Evolutionary conservation across 169 alveolate genomes (phyloP).

Genomic region (Plasmodium adleri): DNA sequence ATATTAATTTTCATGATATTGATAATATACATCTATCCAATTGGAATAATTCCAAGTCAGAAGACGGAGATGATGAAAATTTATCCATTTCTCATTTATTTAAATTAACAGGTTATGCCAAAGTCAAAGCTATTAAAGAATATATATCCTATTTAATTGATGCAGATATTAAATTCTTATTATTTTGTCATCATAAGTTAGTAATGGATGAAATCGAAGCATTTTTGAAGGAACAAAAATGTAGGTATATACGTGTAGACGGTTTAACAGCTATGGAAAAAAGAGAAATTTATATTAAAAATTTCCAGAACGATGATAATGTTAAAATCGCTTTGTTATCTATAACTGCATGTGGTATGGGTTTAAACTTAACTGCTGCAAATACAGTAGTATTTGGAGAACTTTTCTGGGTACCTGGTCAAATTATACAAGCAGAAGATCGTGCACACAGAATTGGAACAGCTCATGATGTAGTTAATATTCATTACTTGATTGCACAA

Average conservation of each 20-base stretch:
- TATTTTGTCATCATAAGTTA: slow-evolving; percentile 96
- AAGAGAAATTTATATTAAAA: slow-evolving; percentile 92
- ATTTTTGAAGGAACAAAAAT: slow-evolving; percentile 80
- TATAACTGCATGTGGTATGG: slow-evolving; percentile 96
- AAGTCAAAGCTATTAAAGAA: slow-evolving; percentile 92
- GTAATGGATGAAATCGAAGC: slow-evolving; percentile 93
- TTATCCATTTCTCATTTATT: slow-evolving; percentile 85
- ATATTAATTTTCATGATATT: slow-evolving; percentile 15
- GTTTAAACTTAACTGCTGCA: slow-evolving; percentile 96
- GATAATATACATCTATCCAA: slow-evolving; percentile 16
- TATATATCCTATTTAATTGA: slow-evolving; percentile 93
- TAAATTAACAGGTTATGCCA: slow-evolving; percentile 95
- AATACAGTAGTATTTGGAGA: slow-evolving; percentile 98
- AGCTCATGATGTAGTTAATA: slow-evolving; percentile 83
- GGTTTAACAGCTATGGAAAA: slow-evolving; percentile 92
- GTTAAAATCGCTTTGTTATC: slow-evolving; percentile 93
- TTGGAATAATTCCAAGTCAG: slow-evolving; percentile 20
- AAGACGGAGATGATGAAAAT: slow-evolving; percentile 73
- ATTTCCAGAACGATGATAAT: slow-evolving; percentile 89
- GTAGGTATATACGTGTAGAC: slow-evolving; percentile 94
- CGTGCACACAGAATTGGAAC: slow-evolving; percentile 98
- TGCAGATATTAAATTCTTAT: slow-evolving; percentile 91
- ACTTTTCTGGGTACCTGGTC: slow-evolving; percentile 98
- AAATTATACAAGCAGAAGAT: slow-evolving; percentile 98
- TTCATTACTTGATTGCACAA: slow-evolving; percentile 91